Base-by-base conservation (phyloP, 345 rosid genomes). In the Brassica napus region DNA sequence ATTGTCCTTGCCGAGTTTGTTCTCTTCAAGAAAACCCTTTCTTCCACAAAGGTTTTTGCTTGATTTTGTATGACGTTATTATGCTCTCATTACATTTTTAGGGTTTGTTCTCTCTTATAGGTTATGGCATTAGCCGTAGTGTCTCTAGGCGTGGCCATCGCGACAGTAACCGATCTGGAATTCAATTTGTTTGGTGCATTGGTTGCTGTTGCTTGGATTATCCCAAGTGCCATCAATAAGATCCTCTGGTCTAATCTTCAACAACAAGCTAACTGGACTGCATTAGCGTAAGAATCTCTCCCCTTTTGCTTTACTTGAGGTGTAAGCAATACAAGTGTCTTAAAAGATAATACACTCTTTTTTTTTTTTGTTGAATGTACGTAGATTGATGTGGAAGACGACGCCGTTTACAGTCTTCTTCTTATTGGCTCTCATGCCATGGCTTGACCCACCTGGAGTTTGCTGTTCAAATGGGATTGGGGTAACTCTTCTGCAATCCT, bases 321-420 rank as follows among this genome's bases (percentile, higher is more conserved):
- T 54, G 58, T 64, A 74, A 74, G 65, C 10, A 65, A 71, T n/a
- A 52, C 2, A 57, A 24, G 14, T 61, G 49, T 35, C 28, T 68
- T 52, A n/a, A 18, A 35, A 35, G 18, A 63, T 32, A 47, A 10
- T 60, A 15, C 12, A 35, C 4, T n/a, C n/a, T 77, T 66, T 14
- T 49, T 63, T 77, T 14, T 49, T 63, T 77, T 66, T 23, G 15
- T 16, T 58, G 26, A 67, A 35, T 34, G 85, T 28, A 28, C 31
- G 31, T 73, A 95, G 99, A 79, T 80, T 95, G 86, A 95, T 95
- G 99, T 95, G 98, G 99, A 95, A 88, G 89, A 93, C 99, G 4
- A 95, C 98, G 1, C 99, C 98, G 0, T 81, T 89, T 69, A 95
- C 99, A 1, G 64, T 95, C 47, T 86, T 93, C 67, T 93, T 95